Evolutionary conservation across 306 rosid species (phyloP).

Genomic region (Vigna trinervia): DNA sequence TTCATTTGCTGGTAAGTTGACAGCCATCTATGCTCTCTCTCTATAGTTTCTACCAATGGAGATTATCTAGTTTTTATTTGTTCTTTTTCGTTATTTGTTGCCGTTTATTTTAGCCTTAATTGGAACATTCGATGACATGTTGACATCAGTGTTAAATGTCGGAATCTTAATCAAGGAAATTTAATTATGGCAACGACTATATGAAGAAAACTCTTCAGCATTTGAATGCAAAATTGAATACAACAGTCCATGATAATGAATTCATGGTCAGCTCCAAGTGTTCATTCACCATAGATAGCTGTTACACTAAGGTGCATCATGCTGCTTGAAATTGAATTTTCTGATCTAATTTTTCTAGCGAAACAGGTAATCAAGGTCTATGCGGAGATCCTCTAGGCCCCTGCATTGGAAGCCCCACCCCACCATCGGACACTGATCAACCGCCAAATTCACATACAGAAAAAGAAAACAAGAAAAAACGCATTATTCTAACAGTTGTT

Average conservation of each 20-base stretch:
- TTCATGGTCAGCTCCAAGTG: neutral
- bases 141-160: neutral
- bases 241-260: neutral
- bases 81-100: neutral
- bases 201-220: neutral
- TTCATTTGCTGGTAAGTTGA: conserved; percentile 57
- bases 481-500: conserved; percentile 37
- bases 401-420: conserved; percentile 48
- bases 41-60: neutral
- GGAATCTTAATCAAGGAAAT: neutral
- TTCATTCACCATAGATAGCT: neutral
- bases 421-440: conserved; percentile 1
- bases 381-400: conserved; percentile 72
- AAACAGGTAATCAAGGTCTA: conserved; percentile 67
- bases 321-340: too few species aligned
- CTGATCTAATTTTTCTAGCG: conserved; percentile 27
- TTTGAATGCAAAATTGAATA: neutral
- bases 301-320: too few species aligned
- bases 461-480: conserved; percentile 29
- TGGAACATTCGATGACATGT: conserved; percentile 1
- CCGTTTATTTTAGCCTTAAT: neutral
- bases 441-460: neutral
- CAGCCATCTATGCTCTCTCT: neutral
- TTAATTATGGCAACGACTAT: neutral
- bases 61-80: neutral